Conservation (phyloP, 352 stramenopile genomes). For the Phytophthora sansomeana region DNA sequence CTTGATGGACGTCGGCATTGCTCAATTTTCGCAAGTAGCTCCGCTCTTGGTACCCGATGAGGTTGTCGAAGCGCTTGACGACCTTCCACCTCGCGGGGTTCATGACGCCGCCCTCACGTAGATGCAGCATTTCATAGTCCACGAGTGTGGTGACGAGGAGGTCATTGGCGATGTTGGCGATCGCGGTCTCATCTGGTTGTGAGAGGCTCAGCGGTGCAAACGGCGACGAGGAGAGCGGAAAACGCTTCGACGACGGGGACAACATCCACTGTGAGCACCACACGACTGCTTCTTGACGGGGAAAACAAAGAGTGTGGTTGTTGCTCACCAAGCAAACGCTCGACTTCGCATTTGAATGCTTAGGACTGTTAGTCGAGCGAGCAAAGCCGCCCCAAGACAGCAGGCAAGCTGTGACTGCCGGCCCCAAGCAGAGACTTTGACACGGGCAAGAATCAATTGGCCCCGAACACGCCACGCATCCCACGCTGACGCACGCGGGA, state of each 20-base stretch:
- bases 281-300: neutral
- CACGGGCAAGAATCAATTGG: constrained; percentile 20
- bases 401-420: neutral
- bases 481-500: constrained; percentile 22
- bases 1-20: neutral
- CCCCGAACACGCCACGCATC: constrained; percentile 8
- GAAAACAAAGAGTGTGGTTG: constrained; percentile 13
- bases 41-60: constrained; percentile 38
- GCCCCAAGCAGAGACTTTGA: constrained; percentile 1
- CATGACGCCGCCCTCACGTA: constrained; percentile 27
- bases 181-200: constrained; percentile 13
- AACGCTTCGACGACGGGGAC: constrained; percentile 12
- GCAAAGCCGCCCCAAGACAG: neutral
- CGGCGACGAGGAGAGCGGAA: constrained; percentile 12
- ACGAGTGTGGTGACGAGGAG: constrained; percentile 34
- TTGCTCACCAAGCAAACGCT: constrained; percentile 12
- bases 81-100: constrained; percentile 35
- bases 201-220: constrained; percentile 21
- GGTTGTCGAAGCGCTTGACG: constrained; percentile 36
- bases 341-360: neutral
- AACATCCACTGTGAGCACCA: neutral
- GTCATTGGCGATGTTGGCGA: constrained; percentile 22
- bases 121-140: constrained; percentile 43
- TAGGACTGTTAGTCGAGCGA: constrained; percentile 6
- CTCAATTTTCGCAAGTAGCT: neutral